These are phyloP conservation scores for Neocucurbitaria cava DNA, from an alignment of 2,329 filamentous ascomycete species.

Conservation along the genomic window DNA sequence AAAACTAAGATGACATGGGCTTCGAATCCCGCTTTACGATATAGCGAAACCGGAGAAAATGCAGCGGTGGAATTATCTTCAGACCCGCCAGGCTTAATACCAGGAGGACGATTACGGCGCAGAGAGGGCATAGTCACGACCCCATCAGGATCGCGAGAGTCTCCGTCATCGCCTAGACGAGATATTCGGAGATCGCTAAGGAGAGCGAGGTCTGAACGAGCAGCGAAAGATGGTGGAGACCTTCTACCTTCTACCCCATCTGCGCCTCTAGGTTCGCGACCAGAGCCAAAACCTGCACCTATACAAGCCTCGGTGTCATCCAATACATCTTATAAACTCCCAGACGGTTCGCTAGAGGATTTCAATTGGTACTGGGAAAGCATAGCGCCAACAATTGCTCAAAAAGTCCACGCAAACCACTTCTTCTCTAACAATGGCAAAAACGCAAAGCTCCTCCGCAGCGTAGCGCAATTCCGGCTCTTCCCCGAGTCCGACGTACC, in stretches of 20 bases:
- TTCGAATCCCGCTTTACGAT: not conserved
- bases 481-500: constrained; percentile 63
- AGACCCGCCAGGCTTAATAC: constrained; percentile 5
- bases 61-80: not conserved
- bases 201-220: not conserved
- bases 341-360: constrained; percentile 15
- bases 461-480: constrained; percentile 65
- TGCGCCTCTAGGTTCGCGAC: constrained; percentile 3
- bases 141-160: not conserved
- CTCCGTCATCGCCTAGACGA: not conserved
- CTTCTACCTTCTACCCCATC: constrained; percentile 27
- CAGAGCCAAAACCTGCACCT: not conserved
- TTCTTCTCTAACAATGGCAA: constrained; percentile 52
- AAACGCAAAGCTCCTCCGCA: constrained; percentile 64
- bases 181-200: not conserved
- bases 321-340: constrained; percentile 4
- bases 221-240: constrained; percentile 1
- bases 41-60: constrained; percentile 1
- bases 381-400: constrained; percentile 28
- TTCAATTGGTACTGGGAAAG: constrained; percentile 47
- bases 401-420: constrained; percentile 51
- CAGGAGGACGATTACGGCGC: constrained; percentile 8
- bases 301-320: constrained; percentile 11
- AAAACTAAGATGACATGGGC: constrained; percentile 1
- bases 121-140: not conserved